phyloP scores from a whole-genome alignment of 176 grass and related monocot species.

The Oryza nivara region DNA sequence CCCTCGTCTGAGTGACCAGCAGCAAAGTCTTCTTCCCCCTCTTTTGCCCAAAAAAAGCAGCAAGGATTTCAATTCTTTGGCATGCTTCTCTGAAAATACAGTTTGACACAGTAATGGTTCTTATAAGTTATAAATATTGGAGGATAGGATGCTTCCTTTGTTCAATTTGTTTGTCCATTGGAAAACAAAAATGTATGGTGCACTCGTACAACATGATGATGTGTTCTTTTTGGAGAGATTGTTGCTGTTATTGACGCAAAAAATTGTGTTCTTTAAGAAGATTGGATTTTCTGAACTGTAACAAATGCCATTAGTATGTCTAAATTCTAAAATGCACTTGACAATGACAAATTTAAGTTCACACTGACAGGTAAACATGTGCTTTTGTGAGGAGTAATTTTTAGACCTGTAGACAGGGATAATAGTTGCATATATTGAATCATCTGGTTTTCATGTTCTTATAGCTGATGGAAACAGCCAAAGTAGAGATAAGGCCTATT shows the following conservation, averaged over 20 bases:
- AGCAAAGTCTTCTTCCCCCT: slow-evolving; percentile 4
- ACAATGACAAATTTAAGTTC: not conserved
- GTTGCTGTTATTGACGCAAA: slow-evolving; percentile 22
- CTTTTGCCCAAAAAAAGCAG: not conserved
- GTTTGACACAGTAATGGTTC: slow-evolving; percentile 33
- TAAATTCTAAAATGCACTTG: slow-evolving; percentile 1
- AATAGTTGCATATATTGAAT: not conserved
- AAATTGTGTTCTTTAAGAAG: slow-evolving; percentile 38
- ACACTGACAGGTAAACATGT: slow-evolving; percentile 7
- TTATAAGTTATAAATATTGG: slow-evolving; percentile 43
- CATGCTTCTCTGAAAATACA: slow-evolving; percentile 28
- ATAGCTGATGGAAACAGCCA: slow-evolving; percentile 15
- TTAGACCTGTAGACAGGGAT: not conserved
- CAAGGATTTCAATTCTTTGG: slow-evolving; percentile 24
- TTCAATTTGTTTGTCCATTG: slow-evolving; percentile 42
- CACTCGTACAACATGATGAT: slow-evolving; percentile 26
- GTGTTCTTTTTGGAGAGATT: slow-evolving; percentile 16
- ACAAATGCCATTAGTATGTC: not conserved
- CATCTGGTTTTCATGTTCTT: slow-evolving; percentile 27
- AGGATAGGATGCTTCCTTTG: slow-evolving; percentile 31
- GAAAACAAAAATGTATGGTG: slow-evolving; percentile 33
- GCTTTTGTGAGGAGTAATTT: slow-evolving; percentile 10
- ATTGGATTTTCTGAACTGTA: not conserved
- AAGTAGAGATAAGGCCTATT: not conserved
- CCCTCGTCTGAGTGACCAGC: slow-evolving; percentile 21